These are phyloP conservation scores for Allantophomopsis lycopodina DNA, from an alignment of 2,329 filamentous ascomycete genomes.

Conservation along the genomic window DNA sequence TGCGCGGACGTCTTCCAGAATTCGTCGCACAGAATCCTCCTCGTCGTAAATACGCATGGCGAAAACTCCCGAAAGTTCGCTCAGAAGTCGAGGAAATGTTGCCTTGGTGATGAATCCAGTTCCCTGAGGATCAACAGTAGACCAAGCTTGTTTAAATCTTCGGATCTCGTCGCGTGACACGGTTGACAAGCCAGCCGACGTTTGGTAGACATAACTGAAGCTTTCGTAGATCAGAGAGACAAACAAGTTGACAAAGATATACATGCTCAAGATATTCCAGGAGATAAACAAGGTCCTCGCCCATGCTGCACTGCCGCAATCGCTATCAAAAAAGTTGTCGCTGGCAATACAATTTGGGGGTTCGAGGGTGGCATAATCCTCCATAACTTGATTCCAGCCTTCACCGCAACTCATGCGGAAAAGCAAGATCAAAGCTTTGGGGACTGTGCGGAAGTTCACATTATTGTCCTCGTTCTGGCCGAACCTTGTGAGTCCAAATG, in stretches of 20 bases:
- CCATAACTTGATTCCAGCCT: slow-evolving; percentile 95
- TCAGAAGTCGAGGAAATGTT: slow-evolving; percentile 74
- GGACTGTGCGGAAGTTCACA: slow-evolving; percentile 85
- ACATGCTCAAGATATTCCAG: slow-evolving; percentile 99
- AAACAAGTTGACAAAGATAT: slow-evolving; percentile 97
- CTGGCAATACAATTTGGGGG: slow-evolving; percentile 69
- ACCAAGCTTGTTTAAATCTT: slow-evolving; percentile 97
- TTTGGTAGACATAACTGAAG: slow-evolving; percentile 98
- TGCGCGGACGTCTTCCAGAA: slow-evolving; percentile 68
- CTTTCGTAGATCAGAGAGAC: slow-evolving; percentile 98
- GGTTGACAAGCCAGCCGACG: slow-evolving; percentile 80
- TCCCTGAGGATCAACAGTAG: slow-evolving; percentile 83
- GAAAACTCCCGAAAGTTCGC: slow-evolving; percentile 88
- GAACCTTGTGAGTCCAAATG: slow-evolving; percentile 89
- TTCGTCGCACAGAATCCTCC: slow-evolving; percentile 73
- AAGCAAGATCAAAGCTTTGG: slow-evolving; percentile 82
- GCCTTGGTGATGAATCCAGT: slow-evolving; percentile 86
- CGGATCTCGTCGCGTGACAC: slow-evolving; percentile 90
- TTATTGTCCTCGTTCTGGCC: slow-evolving; percentile 59
- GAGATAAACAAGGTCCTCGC: slow-evolving; percentile 80
- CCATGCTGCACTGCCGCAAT: slow-evolving; percentile 87
- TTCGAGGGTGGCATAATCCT: slow-evolving; percentile 74
- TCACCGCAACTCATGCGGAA: slow-evolving; percentile 91
- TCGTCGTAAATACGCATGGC: slow-evolving; percentile 93
- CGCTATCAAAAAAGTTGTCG: slow-evolving; percentile 65